Base-by-base conservation (phyloP, 805 yeast genomes). In the Yarrowia phangngaensis region DNA sequence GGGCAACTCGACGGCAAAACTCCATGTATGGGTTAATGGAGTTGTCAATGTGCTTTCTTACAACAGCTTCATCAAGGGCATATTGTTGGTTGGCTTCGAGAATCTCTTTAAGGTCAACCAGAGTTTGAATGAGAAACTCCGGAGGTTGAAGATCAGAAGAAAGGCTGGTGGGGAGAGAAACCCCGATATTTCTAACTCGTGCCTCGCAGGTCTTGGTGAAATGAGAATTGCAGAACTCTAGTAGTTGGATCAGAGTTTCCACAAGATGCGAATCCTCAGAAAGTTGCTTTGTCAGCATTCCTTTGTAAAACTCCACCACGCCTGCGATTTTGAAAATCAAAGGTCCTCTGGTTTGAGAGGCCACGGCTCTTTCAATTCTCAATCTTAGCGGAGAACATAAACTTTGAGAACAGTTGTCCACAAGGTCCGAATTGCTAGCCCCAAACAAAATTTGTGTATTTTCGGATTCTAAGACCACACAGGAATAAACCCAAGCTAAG, bases 381-480 rank as follows among this genome's bases (percentile, higher is more conserved):
- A 81, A 71, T 55, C 73, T 79, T 53, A 79, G 66, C 6, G 79
- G 90, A 56, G 73, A 73, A 20, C 80, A 72, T 24, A 87, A 61
- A 1, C 80, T 64, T 3, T 70, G 70, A 33, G 85, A 66, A 13
- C 77, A 73, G 35, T 68, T 67, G 48, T 75, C 75, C 4, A 76
- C 72, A 11, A 77, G 68, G 2, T 67, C 61, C 54, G 49, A 32
- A 52, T 51, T 23, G 57, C 50, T 46, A 34, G 69, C 65, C 35
- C 73, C 72, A 50, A 90, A 80, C 43, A 90, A 65, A 14, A 79
- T 72, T 7, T 72, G 72, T 4, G 90, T 72, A 22, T 82, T 71
- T 60, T 92, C 98, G 30, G 79, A 73, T 63, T 92, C 98, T 64
- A 86, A 85, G 4, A 88, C 95, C 22, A 88, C 80, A 4, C 85